A percentile compares a stretch with the other conserved stretches of the same genome.
Evolutionary conservation across 192 early-diverging fungal genomes (phyloP).

Genomic region (Phlyctochytrium planicorne): DNA sequence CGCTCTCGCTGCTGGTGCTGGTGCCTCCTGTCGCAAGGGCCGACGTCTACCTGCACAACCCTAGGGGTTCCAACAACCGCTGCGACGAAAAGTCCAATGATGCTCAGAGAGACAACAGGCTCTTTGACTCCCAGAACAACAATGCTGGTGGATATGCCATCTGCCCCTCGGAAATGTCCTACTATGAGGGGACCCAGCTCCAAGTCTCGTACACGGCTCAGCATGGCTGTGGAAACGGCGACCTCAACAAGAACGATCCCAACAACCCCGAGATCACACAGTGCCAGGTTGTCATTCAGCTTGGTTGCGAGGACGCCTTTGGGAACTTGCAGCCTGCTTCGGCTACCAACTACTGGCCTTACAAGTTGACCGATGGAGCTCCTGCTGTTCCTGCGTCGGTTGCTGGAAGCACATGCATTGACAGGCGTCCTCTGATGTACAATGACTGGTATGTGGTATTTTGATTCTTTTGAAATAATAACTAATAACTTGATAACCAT

Average conservation of each 20-base stretch:
- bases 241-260: constrained; percentile 22
- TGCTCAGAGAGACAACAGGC: constrained; percentile 26
- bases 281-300: constrained; percentile 33
- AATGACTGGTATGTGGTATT: background rate
- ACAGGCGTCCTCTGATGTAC: constrained; percentile 27
- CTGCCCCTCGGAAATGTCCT: no score
- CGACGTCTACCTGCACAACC: no score
- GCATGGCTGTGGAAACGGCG: constrained; percentile 18
- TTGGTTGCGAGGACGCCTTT: constrained; percentile 31
- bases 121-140: constrained; percentile 46
- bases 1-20: no score
- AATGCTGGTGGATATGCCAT: constrained; percentile 35
- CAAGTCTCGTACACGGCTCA: constrained; percentile 30
- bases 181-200: no score
- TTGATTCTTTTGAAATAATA: background rate
- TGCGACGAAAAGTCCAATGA: constrained; percentile 36
- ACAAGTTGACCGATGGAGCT: no score
- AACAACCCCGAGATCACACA: constrained; percentile 19
- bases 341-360: no score
- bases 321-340: no score
- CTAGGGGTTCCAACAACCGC: constrained; percentile 44
- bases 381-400: no score
- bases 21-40: no score
- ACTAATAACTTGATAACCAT: constrained; percentile 27
- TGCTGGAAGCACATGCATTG: no score